These are phyloP conservation scores for Pezicula rhizophila DNA, from an alignment of 2,329 filamentous ascomycete genomes.

Conservation along the genomic window DNA sequence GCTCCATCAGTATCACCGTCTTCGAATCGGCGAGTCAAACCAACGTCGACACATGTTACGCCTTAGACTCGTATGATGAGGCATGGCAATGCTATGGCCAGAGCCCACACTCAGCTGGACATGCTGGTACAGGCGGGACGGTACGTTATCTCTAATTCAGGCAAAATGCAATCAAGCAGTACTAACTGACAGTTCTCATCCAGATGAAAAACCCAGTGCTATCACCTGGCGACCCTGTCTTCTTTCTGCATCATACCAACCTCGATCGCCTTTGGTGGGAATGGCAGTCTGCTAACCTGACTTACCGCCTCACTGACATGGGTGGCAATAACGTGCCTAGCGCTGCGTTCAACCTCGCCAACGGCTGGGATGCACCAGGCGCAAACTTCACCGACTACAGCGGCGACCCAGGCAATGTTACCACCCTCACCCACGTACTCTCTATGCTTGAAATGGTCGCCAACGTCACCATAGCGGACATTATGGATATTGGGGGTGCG, in stretches of 20 bases:
- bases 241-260: slow-evolving; percentile 25
- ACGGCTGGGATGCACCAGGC: too few relatives aligned
- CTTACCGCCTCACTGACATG: too few relatives aligned
- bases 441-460: too few relatives aligned
- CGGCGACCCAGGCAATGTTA: too few relatives aligned
- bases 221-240: slow-evolving; percentile 27
- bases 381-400: too few relatives aligned
- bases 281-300: slow-evolving; percentile 25
- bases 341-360: too few relatives aligned
- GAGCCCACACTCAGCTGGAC: background rate
- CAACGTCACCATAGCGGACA: too few relatives aligned
- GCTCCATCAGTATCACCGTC: background rate
- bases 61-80: background rate
- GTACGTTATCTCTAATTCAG: too few relatives aligned
- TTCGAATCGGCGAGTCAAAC: background rate
- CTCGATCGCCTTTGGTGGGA: slow-evolving; percentile 22
- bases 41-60: background rate
- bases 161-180: too few relatives aligned
- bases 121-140: background rate
- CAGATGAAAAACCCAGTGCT: slow-evolving; percentile 14
- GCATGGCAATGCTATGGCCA: background rate
- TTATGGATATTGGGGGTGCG: too few relatives aligned
- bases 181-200: background rate
- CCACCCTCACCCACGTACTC: too few relatives aligned
- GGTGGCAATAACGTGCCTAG: too few relatives aligned